phyloP scores from a whole-genome alignment of 768 basidiomycete genomes.

The Suillus lakei region DNA sequence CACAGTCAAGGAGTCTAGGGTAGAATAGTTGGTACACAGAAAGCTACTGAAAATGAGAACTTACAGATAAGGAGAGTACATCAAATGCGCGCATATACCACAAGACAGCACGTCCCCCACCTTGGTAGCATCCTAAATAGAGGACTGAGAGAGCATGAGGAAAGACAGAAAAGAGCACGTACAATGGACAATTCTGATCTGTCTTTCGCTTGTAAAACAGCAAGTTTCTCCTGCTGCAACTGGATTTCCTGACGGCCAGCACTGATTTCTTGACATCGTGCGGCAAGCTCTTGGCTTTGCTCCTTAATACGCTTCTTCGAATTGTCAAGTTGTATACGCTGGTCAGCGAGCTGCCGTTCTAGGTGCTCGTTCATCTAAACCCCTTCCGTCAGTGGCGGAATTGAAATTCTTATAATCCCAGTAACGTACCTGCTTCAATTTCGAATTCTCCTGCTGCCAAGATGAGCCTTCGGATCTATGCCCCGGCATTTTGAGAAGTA shows the following conservation, averaged over 20 bases:
- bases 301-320: constrained; percentile 19
- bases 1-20: constrained; percentile 63
- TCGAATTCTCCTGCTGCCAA: constrained; percentile 47
- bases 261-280: not conserved
- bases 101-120: constrained; percentile 63
- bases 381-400: not conserved
- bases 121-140: constrained; percentile 42
- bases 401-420: not conserved
- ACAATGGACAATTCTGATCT: not conserved
- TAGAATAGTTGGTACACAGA: constrained; percentile 4
- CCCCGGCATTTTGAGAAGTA: constrained; percentile 13
- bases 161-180: not conserved
- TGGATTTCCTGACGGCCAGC: not conserved
- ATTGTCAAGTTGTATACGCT: constrained; percentile 24
- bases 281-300: constrained; percentile 12
- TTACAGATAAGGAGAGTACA: constrained; percentile 73
- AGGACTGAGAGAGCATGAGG: not conserved
- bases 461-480: constrained; percentile 22
- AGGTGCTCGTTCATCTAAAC: not conserved
- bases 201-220: not conserved
- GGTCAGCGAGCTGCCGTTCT: constrained; percentile 8
- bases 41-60: constrained; percentile 27
- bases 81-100: constrained; percentile 64
- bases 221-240: not conserved
- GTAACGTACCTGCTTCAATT: constrained; percentile 46